Base-by-base conservation (phyloP, 2,329 filamentous ascomycete species). In the Coniella lustricola region DNA sequence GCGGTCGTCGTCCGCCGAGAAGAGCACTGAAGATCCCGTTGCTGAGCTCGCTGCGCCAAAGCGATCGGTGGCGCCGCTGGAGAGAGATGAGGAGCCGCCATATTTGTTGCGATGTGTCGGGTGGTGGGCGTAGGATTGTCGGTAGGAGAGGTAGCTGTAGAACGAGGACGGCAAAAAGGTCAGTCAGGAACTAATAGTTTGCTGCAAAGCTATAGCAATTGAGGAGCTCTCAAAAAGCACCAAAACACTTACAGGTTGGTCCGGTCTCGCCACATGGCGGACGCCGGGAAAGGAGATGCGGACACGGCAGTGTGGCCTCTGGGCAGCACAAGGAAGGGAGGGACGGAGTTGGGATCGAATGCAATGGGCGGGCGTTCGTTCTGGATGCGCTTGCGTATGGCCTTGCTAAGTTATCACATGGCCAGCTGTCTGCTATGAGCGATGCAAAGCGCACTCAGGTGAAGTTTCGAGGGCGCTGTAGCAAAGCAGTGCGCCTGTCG, bases 261-360 rank as follows among this genome's bases (percentile, higher is more conserved):
- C 71, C 93, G 86, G 78, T 98, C 93, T 75, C 93, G 89, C 90
- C 90, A 98, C 89, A 95, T 95, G 73, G 79, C 84, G 82, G 76
- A 77, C 74, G 72, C 70, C 63, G 54, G 54, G 58, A 58, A 52
- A 54, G 55, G 53, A 52, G 53, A 44, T 21, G 46, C 53, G 42
- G 55, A 52, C 54, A 55, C 49, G 44, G 42, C 41, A 43, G 31
- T 45, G 35, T 46, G 38, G 46, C 39, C 46, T 50, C 48, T 42
- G 21, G 48, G 51, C 36, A 48, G 44, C 38, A 42, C 12, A 35
- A 40, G 21, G 37, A 12, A 17, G 18, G 35, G 33, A 41, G 21
- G 42, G 31, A n/a, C n/a, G n/a, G 43, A 33, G 38, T 25, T 29
- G 25, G 5, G 25, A 10, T 29, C 25, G 25, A 29, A 29, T 29